A percentile compares a stretch with the other conserved stretches of the same genome.
These are phyloP conservation scores for Rhizopus sp. DNA, from an alignment of 371 early-diverging fungal genomes.

Conservation along the genomic window DNA sequence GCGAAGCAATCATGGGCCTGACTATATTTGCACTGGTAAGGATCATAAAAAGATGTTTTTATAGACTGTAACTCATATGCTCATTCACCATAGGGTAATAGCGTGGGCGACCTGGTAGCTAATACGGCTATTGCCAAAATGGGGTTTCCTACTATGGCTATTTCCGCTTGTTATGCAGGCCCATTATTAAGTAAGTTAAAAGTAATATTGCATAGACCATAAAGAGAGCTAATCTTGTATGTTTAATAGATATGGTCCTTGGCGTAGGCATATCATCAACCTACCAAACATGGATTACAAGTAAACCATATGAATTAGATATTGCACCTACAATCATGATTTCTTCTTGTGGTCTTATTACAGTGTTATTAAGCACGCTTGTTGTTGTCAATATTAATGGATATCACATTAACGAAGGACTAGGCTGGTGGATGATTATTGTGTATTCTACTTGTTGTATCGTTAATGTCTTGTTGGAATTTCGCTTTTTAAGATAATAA, in stretches of 20 bases:
- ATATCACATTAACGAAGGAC: slow-evolving; percentile 47
- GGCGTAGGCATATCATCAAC: slow-evolving; percentile 77
- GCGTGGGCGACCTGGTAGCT: slow-evolving; percentile 82
- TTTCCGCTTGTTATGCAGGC: slow-evolving; percentile 85
- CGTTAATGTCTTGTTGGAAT: slow-evolving; percentile 53
- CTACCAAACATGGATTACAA: slow-evolving; percentile 51
- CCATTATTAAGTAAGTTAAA: slow-evolving; percentile 69
- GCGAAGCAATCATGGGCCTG: slow-evolving; percentile 81
- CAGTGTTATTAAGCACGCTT: slow-evolving; percentile 53
- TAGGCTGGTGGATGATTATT: slow-evolving; percentile 58
- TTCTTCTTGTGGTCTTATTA: slow-evolving; percentile 52
- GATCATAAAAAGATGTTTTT: background rate
- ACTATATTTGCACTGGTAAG: slow-evolving; percentile 80
- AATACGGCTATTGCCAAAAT: slow-evolving; percentile 83
- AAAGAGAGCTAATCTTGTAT: background rate
- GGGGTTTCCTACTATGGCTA: slow-evolving; percentile 86
- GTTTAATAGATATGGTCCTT: slow-evolving; percentile 62
- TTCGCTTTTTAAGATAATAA: slow-evolving; percentile 18
- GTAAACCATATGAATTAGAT: slow-evolving; percentile 44
- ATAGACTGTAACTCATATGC: background rate
- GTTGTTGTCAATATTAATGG: slow-evolving; percentile 53
- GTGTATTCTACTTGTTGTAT: slow-evolving; percentile 54
- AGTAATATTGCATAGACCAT: background rate
- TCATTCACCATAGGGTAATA: slow-evolving; percentile 62
- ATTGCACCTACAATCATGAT: slow-evolving; percentile 60